A percentile compares a stretch with the other conserved stretches of the same genome.
These are phyloP conservation scores for Pichia sp. DNA, from an alignment of 1,139 yeast species.

Conservation along the genomic window DNA sequence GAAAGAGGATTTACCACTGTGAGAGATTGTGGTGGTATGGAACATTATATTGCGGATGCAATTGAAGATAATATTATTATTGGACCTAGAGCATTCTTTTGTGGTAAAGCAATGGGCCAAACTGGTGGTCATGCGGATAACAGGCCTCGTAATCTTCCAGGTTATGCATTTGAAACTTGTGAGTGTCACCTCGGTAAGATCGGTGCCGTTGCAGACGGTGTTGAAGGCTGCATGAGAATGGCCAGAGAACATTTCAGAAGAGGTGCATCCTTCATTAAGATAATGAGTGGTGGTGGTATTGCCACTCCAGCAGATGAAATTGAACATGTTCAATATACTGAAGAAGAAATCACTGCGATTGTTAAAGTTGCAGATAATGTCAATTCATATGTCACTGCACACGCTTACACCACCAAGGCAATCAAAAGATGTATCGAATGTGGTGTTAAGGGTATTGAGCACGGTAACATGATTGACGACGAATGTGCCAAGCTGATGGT, in stretches of 20 bases:
- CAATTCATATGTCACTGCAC: conserved; percentile 31
- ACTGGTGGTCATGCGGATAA: conserved; percentile 33
- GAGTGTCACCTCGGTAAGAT: conserved; percentile 24
- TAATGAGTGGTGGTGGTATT: conserved; percentile 27
- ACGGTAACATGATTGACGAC: conserved; percentile 30
- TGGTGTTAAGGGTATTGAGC: conserved; percentile 32
- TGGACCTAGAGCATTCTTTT: conserved; percentile 29
- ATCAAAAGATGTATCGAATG: conserved; percentile 27
- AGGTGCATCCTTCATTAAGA: conserved; percentile 28
- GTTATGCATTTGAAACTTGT: conserved; percentile 23
- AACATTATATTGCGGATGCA: conserved; percentile 24
- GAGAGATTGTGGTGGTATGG: conserved; percentile 32
- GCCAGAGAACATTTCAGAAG: conserved; percentile 29
- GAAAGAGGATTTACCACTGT: conserved; percentile 30
- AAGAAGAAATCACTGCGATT: conserved; percentile 29
- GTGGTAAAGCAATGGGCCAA: conserved; percentile 30
- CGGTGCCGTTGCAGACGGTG: conserved; percentile 30
- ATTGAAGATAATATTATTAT: conserved; percentile 28
- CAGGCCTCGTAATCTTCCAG: conserved; percentile 25
- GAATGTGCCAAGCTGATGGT: conserved; percentile 29
- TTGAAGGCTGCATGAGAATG: conserved; percentile 25
- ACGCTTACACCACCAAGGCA: conserved; percentile 29
- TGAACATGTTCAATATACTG: conserved; percentile 27
- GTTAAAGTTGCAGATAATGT: conserved; percentile 29
- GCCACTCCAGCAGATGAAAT: conserved; percentile 28